Base-by-base conservation (phyloP, 2,329 filamentous ascomycete genomes). In the Trichophyton verrucosum region DNA sequence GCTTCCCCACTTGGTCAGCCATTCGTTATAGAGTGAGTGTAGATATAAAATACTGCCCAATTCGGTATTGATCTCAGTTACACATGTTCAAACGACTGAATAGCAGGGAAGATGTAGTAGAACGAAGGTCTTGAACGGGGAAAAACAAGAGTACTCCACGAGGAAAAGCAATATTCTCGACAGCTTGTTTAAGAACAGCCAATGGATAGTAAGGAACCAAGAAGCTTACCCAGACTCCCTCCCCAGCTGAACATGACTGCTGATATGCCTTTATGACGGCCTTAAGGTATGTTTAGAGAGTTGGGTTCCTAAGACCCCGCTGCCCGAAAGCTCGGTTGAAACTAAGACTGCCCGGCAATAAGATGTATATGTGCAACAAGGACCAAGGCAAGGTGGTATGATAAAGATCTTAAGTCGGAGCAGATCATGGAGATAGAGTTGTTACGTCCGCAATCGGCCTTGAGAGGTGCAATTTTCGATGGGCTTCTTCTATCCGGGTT, bases 221-320 rank as follows among this genome's bases (percentile, higher is more conserved):
- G 9, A 47, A 27, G 56, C 64, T 65, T 63, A 66, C 64, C 60
- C 17, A 66, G 49, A 53, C 60, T 60, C 5, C 63, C 61, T 44
- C 64, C 63, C 64, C 64, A 64, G 42, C 60, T 46, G 58, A 66
- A 66, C 64, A 66, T 66, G 60, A 56, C 58, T 49, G 27, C 27
- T 9, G 27, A 36, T 15, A 36, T 13, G 13, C n/a, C 15, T 27
- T 33, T 8, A 55, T 38, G 51, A 55, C 13, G 30, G 20, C 30
- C 51, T 55, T 36, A 51, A 24, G 11, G 46, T 15, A 27, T 22
- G 20, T 15, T 51, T 27, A 51, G 46, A 13, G 11, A 11, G 46
- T 30, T 22, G 11, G 24, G 8, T 51, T 51, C 46, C 22, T 51
- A 27, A 13, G 46, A 24, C 20, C 22, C 46, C 11, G 46, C 20